Evolutionary conservation across 148 eudicot genomes (phyloP), one percentile per base, ranked within the genome.

Genomic region (Bassia scoparia): DNA sequence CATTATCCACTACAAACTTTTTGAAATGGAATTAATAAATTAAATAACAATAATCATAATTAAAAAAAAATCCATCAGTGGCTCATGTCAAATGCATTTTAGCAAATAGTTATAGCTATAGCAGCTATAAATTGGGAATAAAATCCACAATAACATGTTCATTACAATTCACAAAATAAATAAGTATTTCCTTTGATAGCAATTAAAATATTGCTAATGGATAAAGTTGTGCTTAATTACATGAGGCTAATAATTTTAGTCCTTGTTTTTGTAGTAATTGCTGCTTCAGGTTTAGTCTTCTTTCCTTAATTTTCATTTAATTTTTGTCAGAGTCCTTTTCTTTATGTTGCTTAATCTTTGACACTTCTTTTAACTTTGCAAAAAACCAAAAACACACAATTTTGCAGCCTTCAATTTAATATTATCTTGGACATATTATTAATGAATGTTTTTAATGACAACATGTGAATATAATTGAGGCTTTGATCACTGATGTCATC

Each of bases 201-300:
- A 20, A 60, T n/a, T 23, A 61, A 61, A 61, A 7, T 61, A n/a
- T 33, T 61, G n/a, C 21, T 61, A 20, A 61, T 61, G 69, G 52
- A 26, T 31, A 67, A 10, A 44, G 9, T 67, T 67, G 21, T 24
- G 69, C 44, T 67, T 5, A 41, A 67, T 41, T 44, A 29, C 69
- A 14, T 41, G 33, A 41, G 43, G n/a, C 52, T 41, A 14, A 18
- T 61, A 12, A 61, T 61, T 21, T 43, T 61, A 34, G 53, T 49
- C 20, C 43, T 61, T 61, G 13, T 34, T 61, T 20, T 61, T 27
- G 63, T 60, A 24, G 5, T 34, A 0, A 17, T 60, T 61, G 66
- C 43, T 20, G 43, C 66, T 15, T 12, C 66, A 61, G 66, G 66
- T 61, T 34, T 33, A 61, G 24, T 34, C 5, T 33, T 43, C 24